Base-by-base conservation (phyloP, 139 green algal genomes). In the Chlamydomonas sphaeroides region DNA sequence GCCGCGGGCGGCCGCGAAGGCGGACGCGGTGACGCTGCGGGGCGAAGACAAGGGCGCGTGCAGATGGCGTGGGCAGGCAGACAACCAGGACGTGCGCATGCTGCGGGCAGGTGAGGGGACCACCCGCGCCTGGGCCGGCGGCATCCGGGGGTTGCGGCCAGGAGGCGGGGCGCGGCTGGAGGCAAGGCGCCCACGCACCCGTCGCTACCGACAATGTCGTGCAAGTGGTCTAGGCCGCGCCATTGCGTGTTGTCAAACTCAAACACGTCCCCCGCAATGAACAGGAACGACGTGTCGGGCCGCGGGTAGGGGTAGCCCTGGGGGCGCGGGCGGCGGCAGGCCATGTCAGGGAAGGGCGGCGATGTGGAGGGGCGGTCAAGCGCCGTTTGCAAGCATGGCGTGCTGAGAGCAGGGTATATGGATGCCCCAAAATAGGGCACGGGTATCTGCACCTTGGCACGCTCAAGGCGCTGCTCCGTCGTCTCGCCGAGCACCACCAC, bases 291-390 rank as follows among this genome's bases (percentile, higher is more conserved):
- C 1, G 71, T 87, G 35, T 61, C 33, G 17, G 91, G 91, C 25
- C 91, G 81, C 0, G 83, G 32, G 63, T 94, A 94, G 8, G 91
- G 91, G 81, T 94, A 94, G 20, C 88, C 86, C 85, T 92, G 81
- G 56, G 36, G 23, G 20, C 15, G 51, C 35, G 28, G n/a, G n/a
- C n/a, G n/a, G n/a, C n/a, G n/a, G n/a, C n/a, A n/a, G n/a, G n/a
- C n/a, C n/a, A n/a, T n/a, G n/a, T n/a, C n/a, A n/a, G n/a, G n/a
- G n/a, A n/a, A n/a, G n/a, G n/a, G n/a, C n/a, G n/a, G n/a, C n/a
- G n/a, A n/a, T n/a, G n/a, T n/a, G n/a, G n/a, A n/a, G n/a, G n/a
- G n/a, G n/a, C n/a, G n/a, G n/a, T n/a, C n/a, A n/a, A n/a, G n/a
- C n/a, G n/a, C n/a, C n/a, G n/a, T n/a, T n/a, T n/a, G n/a, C n/a